Base-by-base conservation (phyloP, 2,329 filamentous ascomycete genomes). In the Pestalotiopsis sp. region DNA sequence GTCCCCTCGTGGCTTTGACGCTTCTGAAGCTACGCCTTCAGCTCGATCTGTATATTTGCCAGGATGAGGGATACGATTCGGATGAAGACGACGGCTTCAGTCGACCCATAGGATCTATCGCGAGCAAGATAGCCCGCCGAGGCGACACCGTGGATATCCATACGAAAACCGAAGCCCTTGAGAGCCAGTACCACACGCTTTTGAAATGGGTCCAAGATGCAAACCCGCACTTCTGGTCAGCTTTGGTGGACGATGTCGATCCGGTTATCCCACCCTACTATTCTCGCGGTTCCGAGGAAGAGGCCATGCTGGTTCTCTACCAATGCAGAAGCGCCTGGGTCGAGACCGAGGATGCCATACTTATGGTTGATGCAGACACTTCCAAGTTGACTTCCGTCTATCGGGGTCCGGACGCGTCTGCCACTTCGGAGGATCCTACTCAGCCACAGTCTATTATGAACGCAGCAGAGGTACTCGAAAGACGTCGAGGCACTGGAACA, bases 11-110 rank as follows among this genome's bases (percentile, higher is more conserved):
- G 20, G 14, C 38, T 52, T 9, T 65, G 31, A 65, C 62, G 12
- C 62, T 65, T 25, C 62, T 65, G 11, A 65, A 65, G 41, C 23
- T 65, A 39, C 36, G 62, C 12, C 20, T 65, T 20, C n/a, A 5
- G 5, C 39, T 52, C 23, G 39, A 52, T 23, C 38, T 65, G 11
- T 11, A 2, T 3, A 1, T 4, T 12, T 65, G 7, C 14, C 38
- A 49, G 23, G 20, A 52, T 13, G 17, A 7, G 25, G 45, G 20
- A 11, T 27, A n/a, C 7, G 62, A 65, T 52, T 13, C 39, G 4
- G 62, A 52, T 25, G 13, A 27, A 4, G 27, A 27, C 9, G 36
- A 27, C 20, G 9, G 9, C 2, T n/a, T 49, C 25, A 17, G 14
- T 14, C 62, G 39, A 38, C n/a, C n/a, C 14, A 23, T 45, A 5